Percentiles rank a stretch among this genome's conserved stretches.
Conservation (phyloP, 164 flowering plant species). For the Santalum album region DNA sequence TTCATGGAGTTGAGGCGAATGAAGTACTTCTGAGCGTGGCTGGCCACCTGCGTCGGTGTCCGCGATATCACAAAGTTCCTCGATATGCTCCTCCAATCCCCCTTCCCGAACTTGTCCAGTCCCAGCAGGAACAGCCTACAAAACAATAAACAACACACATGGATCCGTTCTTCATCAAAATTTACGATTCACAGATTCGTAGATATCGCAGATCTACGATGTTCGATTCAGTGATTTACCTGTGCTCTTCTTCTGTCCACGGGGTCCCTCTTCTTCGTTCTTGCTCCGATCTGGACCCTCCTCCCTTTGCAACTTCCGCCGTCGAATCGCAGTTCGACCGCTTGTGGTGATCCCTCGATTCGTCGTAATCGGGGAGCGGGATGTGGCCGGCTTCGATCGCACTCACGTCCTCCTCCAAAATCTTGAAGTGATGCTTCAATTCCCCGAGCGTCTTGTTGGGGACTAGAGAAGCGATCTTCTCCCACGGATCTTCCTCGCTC, state of each 20-base stretch:
- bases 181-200: too few relatives aligned
- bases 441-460: not conserved
- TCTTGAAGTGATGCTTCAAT: not conserved
- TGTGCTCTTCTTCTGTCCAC: constrained; percentile 95
- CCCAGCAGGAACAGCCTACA: constrained; percentile 67
- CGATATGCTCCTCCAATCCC: constrained; percentile 84
- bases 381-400: not conserved
- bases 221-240: constrained; percentile 23
- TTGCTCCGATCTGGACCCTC: constrained; percentile 49
- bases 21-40: constrained; percentile 83
- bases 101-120: constrained; percentile 74
- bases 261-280: constrained; percentile 84
- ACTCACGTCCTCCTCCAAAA: not conserved
- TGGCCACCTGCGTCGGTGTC: constrained; percentile 73
- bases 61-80: constrained; percentile 66
- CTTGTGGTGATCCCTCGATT: not conserved
- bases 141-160: not conserved
- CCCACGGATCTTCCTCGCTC: not conserved
- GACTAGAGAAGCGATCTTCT: constrained; percentile 4
- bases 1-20: constrained; percentile 69
- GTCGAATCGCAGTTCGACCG: constrained; percentile 1
- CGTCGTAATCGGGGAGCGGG: not conserved
- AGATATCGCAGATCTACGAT: too few relatives aligned
- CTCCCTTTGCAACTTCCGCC: constrained; percentile 28
- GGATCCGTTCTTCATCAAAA: not conserved